Conservation (phyloP, 2,329 filamentous ascomycete species). For the Zelopaecilomyces penicillatus region DNA sequence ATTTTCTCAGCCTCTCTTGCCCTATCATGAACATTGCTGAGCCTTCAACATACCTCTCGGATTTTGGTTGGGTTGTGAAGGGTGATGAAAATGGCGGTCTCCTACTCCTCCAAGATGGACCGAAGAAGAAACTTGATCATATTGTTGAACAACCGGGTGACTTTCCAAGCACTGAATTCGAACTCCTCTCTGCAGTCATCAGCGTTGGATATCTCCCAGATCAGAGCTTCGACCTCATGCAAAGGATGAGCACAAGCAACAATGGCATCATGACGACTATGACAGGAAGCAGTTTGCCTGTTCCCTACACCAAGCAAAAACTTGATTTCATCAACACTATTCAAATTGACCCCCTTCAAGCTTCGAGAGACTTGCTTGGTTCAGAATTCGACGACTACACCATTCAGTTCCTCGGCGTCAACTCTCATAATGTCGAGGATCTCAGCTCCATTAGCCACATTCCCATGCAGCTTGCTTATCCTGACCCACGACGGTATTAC, state of each 20-base stretch:
- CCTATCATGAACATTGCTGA: conserved; percentile 38
- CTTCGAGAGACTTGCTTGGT: conserved; percentile 14
- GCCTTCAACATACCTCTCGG: conserved; percentile 35
- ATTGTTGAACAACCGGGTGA: conserved; percentile 1
- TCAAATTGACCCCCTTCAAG: conserved; percentile 11
- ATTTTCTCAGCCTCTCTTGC: conserved; percentile 37
- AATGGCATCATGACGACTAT: conserved; percentile 19
- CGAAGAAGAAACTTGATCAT: neutral
- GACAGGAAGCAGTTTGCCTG: conserved; percentile 1
- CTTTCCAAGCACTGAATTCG: conserved; percentile 20
- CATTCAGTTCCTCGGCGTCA: conserved; percentile 8
- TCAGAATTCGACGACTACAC: conserved; percentile 7
- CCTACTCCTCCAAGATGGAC: conserved; percentile 12
- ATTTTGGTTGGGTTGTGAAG: conserved; percentile 37
- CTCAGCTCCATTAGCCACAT: conserved; percentile 12
- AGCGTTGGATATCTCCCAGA: conserved; percentile 18
- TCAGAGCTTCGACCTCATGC: conserved; percentile 14
- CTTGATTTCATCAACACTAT: conserved; percentile 14
- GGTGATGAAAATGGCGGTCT: conserved; percentile 18
- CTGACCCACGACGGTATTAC: conserved; percentile 10
- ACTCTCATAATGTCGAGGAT: conserved; percentile 10
- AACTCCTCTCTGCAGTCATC: conserved; percentile 18
- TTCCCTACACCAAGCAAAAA: conserved; percentile 13
- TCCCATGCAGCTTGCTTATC: conserved; percentile 8
- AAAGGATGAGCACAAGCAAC: conserved; percentile 14